Evolutionary conservation across 306 rosid species (phyloP).

Genomic region (Alnus rubra): DNA sequence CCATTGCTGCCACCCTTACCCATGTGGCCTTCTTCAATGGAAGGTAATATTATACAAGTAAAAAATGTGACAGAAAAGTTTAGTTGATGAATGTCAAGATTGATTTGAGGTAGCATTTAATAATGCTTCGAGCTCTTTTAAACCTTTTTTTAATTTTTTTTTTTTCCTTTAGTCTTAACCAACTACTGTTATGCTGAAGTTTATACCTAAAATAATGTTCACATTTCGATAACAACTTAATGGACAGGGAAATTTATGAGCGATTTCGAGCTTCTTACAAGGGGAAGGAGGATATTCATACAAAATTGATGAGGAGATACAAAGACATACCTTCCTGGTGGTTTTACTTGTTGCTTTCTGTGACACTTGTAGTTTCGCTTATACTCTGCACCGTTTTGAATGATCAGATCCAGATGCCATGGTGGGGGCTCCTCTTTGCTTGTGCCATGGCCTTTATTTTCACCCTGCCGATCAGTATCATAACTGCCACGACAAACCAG

Average conservation of each 20-base stretch:
- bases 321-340: conserved; percentile 85
- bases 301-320: conserved; percentile 73
- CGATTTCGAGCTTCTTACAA: conserved; percentile 55
- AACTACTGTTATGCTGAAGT: background rate
- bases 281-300: conserved; percentile 73
- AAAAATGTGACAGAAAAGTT: too few relatives aligned
- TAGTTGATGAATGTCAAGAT: too few relatives aligned
- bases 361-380: conserved; percentile 57
- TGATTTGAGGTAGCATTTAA: too few relatives aligned
- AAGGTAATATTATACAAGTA: conserved; percentile 38
- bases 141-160: too few relatives aligned
- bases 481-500: conserved; percentile 3
- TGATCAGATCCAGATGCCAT: conserved; percentile 75
- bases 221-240: conserved; percentile 10
- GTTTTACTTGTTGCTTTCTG: conserved; percentile 32
- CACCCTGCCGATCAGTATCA: conserved; percentile 1
- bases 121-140: too few relatives aligned
- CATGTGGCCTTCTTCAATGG: conserved; percentile 80
- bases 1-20: conserved; percentile 68
- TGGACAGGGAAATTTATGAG: conserved; percentile 70
- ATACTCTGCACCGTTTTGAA: conserved; percentile 59
- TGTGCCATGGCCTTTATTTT: background rate
- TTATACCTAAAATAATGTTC: background rate
- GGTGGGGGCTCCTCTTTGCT: background rate
- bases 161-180: too few relatives aligned